Evolutionary conservation across 169 alveolate species (phyloP).

Genomic region (Plasmodium coatneyi): DNA sequence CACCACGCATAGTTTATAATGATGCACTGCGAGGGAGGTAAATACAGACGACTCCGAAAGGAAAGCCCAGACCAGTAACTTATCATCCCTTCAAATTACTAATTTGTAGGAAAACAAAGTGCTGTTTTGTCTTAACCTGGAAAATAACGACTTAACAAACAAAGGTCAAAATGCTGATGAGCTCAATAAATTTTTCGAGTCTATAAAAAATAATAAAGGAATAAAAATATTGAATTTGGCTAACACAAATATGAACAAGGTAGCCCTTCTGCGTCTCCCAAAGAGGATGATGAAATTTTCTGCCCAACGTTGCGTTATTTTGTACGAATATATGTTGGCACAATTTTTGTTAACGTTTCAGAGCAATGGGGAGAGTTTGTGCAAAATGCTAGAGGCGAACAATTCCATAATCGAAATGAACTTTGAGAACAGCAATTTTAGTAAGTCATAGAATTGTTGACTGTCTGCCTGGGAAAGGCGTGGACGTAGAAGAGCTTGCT

Average conservation of each 20-base stretch:
- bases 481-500: background rate
- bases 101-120: slow-evolving; percentile 55
- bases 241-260: slow-evolving; percentile 67
- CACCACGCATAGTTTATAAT: background rate
- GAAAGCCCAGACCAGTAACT: background rate
- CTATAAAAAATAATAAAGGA: slow-evolving; percentile 47
- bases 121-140: slow-evolving; percentile 48
- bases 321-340: background rate
- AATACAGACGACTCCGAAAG: background rate
- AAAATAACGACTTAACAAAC: slow-evolving; percentile 68
- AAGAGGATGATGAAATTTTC: background rate
- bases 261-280: background rate
- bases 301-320: background rate
- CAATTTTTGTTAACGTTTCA: background rate
- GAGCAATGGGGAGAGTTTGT: slow-evolving; percentile 58
- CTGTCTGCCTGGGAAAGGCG: background rate
- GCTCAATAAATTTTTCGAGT: slow-evolving; percentile 27
- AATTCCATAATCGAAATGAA: slow-evolving; percentile 52
- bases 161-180: slow-evolving; percentile 24
- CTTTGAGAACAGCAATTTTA: slow-evolving; percentile 59
- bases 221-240: slow-evolving; percentile 52
- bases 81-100: background rate
- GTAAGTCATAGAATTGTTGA: slow-evolving; percentile 22
- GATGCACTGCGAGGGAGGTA: background rate
- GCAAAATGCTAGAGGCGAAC: slow-evolving; percentile 27